Evolutionary conservation across 2,329 filamentous ascomycete genomes (phyloP).

Genomic region (Leptodontidium sp.): DNA sequence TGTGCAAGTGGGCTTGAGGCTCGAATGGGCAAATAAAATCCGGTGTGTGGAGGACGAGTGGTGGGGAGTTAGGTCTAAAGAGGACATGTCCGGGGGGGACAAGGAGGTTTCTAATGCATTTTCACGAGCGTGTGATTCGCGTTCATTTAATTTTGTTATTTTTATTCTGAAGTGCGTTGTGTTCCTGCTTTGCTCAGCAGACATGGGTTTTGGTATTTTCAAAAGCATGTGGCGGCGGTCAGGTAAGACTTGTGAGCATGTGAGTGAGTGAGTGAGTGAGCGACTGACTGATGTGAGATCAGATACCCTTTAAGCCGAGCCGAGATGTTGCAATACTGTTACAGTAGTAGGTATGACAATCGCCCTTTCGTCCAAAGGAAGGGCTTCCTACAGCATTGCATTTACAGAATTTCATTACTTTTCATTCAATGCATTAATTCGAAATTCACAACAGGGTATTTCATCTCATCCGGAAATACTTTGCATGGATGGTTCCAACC

Average conservation of each 20-base stretch:
- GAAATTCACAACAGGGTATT: too few relatives aligned
- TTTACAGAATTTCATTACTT: too few relatives aligned
- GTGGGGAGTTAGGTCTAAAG: background rate
- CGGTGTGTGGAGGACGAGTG: background rate
- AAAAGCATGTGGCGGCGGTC: background rate
- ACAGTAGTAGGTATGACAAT: background rate
- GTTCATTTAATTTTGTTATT: slow-evolving; percentile 1
- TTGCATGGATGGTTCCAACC: background rate
- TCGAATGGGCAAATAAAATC: slow-evolving; percentile 15
- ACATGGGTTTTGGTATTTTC: background rate
- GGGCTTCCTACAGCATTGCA: too few relatives aligned
- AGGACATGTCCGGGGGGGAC: background rate
- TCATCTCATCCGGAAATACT: too few relatives aligned
- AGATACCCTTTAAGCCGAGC: slow-evolving; percentile 23
- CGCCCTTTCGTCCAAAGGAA: background rate
- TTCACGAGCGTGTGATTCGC: slow-evolving; percentile 6
- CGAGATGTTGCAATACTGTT: background rate
- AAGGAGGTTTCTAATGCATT: background rate
- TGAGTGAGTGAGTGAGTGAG: too few relatives aligned
- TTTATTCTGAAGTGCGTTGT: background rate
- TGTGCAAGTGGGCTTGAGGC: background rate
- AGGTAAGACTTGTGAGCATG: background rate
- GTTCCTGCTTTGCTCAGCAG: slow-evolving; percentile 11
- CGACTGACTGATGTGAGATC: too few relatives aligned
- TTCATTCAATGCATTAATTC: too few relatives aligned